Percentiles rank a stretch among this genome's conserved stretches.
These are phyloP conservation scores for Lentithecium fluviatile DNA, from an alignment of 495 filamentous ascomycete species.

Conservation along the genomic window DNA sequence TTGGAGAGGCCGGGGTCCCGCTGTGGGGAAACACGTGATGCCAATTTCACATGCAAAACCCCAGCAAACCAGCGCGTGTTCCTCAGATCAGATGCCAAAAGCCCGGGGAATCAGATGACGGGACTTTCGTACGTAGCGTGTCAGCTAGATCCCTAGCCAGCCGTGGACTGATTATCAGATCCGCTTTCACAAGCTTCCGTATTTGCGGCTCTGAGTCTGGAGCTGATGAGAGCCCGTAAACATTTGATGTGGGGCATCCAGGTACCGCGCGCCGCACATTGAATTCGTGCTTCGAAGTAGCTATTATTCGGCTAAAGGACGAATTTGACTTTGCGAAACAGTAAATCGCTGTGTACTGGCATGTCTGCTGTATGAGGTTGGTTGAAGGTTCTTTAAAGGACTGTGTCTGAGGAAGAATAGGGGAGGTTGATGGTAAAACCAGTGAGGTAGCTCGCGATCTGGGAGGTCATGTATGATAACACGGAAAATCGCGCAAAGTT, in stretches of 20 bases:
- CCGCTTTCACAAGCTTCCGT: not conserved
- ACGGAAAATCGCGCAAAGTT: no score
- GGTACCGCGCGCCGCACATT: not conserved
- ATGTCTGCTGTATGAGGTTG: no score
- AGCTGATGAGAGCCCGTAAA: not conserved
- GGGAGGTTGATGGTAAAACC: no score
- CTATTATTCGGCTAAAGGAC: no score
- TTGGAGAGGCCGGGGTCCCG: not conserved
- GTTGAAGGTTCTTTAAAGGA: no score
- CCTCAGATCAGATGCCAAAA: slow-evolving; percentile 24
- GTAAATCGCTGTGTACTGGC: no score
- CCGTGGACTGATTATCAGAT: no score
- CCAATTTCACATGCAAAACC: slow-evolving; percentile 6
- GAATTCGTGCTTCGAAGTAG: no score
- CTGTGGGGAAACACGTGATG: slow-evolving; percentile 12
- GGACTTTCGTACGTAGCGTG: not conserved
- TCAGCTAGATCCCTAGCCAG: not conserved
- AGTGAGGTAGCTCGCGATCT: no score
- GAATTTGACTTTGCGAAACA: no score
- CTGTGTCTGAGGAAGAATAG: no score
- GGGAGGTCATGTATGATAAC: no score
- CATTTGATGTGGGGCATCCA: not conserved
- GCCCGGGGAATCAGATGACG: slow-evolving; percentile 4
- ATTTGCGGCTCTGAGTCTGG: not conserved
- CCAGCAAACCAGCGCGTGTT: not conserved